phyloP scores from a whole-genome alignment of 257 asterid species.

The Lycium barbarum region DNA sequence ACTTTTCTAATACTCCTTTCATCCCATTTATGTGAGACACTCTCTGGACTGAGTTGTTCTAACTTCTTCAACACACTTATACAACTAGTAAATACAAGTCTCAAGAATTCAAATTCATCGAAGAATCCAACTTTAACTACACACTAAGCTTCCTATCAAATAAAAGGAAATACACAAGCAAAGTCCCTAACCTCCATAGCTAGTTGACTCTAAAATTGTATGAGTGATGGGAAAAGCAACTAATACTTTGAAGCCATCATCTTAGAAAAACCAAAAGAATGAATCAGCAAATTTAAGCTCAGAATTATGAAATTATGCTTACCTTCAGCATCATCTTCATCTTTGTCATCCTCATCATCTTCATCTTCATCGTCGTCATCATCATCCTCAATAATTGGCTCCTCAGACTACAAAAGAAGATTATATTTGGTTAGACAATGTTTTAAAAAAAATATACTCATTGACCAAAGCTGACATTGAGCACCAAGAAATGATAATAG shows the following conservation, averaged over 20 bases:
- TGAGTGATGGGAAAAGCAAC: background rate
- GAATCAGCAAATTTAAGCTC: background rate
- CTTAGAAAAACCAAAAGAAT: background rate
- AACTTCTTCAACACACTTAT: background rate
- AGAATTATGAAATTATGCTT: conserved; percentile 1
- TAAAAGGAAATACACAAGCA: background rate
- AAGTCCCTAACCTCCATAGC: background rate
- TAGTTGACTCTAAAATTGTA: background rate
- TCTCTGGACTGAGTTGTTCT: background rate
- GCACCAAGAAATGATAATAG: background rate
- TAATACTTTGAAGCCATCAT: background rate
- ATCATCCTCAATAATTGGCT: conserved; percentile 63
- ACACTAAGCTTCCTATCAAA: background rate
- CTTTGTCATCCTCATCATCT: conserved; percentile 59
- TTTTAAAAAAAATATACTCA: background rate
- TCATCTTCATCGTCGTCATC: conserved; percentile 57
- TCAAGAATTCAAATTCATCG: background rate
- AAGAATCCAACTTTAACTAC: background rate
- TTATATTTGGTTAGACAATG: background rate
- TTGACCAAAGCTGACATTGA: conserved; percentile 1
- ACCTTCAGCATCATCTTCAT: conserved; percentile 70
- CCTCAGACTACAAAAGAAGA: conserved; percentile 49
- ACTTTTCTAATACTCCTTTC: background rate
- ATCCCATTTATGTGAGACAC: background rate
- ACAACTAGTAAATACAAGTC: background rate